Evolutionary conservation across 352 stramenopile species (phyloP).

Genomic region (Phytophthora hibernalis): DNA sequence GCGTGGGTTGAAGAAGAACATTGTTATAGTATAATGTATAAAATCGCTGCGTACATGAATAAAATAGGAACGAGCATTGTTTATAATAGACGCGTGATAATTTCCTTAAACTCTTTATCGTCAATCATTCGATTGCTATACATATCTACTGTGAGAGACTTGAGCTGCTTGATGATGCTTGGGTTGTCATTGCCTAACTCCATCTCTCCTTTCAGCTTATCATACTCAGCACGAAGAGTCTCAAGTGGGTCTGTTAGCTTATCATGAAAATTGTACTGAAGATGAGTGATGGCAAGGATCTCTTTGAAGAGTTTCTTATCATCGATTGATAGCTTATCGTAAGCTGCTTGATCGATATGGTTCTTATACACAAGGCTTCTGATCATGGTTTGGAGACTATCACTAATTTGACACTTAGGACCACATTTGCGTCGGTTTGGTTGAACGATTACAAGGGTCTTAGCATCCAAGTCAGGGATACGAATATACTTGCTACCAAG

Average conservation of each 20-base stretch:
- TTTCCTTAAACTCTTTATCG: conserved; percentile 22
- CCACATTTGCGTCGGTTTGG: conserved; percentile 16
- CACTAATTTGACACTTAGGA: conserved; percentile 11
- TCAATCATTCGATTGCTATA: conserved; percentile 14
- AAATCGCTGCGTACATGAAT: too few relatives aligned
- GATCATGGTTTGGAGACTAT: conserved; percentile 8
- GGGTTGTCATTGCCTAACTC: conserved; percentile 18
- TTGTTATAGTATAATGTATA: too few relatives aligned
- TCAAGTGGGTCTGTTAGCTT: too few relatives aligned
- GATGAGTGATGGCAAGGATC: conserved; percentile 7
- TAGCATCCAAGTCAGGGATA: too few relatives aligned
- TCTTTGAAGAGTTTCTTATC: conserved; percentile 20
- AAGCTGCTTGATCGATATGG: conserved; percentile 6
- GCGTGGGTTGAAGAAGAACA: conserved; percentile 31
- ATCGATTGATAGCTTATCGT: conserved; percentile 16
- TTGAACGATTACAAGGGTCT: too few relatives aligned
- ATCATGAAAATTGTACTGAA: conserved; percentile 9
- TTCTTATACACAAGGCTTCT: conserved; percentile 3
- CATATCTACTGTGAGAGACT: conserved; percentile 27
- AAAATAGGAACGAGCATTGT: too few relatives aligned
- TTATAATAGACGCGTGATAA: conserved; percentile 23
- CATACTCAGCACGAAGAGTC: conserved; percentile 9
- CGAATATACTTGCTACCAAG: too few relatives aligned
- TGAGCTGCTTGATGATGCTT: conserved; percentile 18
- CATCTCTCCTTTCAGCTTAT: conserved; percentile 18